Percentiles rank a stretch among this genome's conserved stretches.
Conservation (phyloP, 2,329 filamentous ascomycete genomes). For the Nothopassalora personata region DNA sequence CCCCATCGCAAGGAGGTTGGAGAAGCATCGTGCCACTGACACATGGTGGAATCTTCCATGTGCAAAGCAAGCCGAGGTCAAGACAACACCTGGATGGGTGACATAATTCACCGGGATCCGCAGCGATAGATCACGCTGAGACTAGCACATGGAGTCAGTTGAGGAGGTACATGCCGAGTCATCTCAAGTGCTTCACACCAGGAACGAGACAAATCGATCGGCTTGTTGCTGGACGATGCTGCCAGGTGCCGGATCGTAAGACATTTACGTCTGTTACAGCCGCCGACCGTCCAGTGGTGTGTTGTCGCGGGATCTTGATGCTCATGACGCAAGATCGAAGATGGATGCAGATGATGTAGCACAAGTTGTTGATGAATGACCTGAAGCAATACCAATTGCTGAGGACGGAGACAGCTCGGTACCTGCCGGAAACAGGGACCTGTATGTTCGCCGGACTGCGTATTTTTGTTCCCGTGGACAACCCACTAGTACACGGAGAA, state of each 20-base stretch:
- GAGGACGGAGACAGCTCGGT: not conserved
- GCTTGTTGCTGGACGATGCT: constrained; percentile 15
- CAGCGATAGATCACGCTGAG: constrained; percentile 59
- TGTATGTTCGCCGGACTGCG: too few species aligned
- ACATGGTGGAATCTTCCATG: constrained; percentile 49
- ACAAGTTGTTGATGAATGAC: not conserved
- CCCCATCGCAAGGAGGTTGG: constrained; percentile 57
- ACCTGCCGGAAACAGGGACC: not conserved
- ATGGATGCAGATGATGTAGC: not conserved
- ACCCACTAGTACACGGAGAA: not conserved
- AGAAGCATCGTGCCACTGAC: constrained; percentile 52
- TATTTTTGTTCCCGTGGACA: not conserved
- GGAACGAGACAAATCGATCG: constrained; percentile 21
- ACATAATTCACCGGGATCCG: constrained; percentile 55
- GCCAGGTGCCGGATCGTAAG: constrained; percentile 25
- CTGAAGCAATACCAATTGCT: not conserved
- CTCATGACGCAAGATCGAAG: not conserved
- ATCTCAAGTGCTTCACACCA: constrained; percentile 20
- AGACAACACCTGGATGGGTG: constrained; percentile 51
- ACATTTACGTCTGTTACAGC: not conserved
- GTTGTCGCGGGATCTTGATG: not conserved
- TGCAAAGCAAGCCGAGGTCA: constrained; percentile 56
- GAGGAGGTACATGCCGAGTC: not conserved
- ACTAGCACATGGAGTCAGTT: constrained; percentile 37
- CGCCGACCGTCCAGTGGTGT: not conserved